Evolutionary conservation across 257 asterid species (phyloP).

Genomic region (Cynanchum wilfordii): DNA sequence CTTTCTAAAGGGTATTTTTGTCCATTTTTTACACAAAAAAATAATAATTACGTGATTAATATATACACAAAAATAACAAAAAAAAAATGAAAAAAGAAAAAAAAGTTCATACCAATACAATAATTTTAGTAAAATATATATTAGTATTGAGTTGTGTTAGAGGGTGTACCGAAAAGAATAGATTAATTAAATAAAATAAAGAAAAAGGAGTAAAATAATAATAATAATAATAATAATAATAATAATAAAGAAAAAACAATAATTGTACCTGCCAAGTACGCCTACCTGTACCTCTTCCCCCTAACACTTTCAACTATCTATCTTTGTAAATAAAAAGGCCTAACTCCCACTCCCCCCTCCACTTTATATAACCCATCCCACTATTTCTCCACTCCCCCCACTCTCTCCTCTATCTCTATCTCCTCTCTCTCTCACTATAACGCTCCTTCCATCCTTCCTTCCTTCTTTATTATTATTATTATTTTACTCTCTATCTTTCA

Average conservation of each 20-base stretch:
- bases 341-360: slow-evolving; percentile 14
- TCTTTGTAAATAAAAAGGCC: slow-evolving; percentile 21
- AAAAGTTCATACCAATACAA: no score
- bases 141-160: neutral
- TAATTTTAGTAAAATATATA: neutral
- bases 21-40: no score
- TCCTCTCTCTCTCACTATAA: slow-evolving; percentile 9
- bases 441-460: neutral
- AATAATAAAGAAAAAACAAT: slow-evolving; percentile 7
- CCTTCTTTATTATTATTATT: no score
- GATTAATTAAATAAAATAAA: neutral
- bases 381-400: neutral
- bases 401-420: neutral
- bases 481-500: neutral
- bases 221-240: neutral
- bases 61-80: no score
- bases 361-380: slow-evolving; percentile 11
- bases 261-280: slow-evolving; percentile 53
- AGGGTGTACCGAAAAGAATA: neutral
- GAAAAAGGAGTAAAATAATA: neutral
- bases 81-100: no score
- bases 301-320: slow-evolving; percentile 19
- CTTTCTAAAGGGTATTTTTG: no score
- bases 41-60: no score
- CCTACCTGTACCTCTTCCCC: slow-evolving; percentile 53